Evolutionary conservation across 164 flowering plant species (phyloP).

Genomic region (Vitis amurensis): DNA sequence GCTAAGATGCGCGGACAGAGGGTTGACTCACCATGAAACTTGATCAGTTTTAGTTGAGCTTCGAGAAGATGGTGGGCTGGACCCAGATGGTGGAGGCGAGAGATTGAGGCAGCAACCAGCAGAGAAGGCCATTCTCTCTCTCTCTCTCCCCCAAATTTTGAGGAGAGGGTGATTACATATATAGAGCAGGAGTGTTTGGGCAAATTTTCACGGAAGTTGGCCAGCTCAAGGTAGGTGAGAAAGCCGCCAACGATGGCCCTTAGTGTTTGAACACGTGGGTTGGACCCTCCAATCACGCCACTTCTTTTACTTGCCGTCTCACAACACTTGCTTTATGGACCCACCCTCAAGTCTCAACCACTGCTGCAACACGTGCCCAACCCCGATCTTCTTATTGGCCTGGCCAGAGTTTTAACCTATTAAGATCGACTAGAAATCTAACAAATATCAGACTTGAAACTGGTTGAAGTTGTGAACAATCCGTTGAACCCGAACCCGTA

Average conservation of each 20-base stretch:
- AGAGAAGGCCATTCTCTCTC: conserved; percentile 14
- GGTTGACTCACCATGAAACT: conserved; percentile 12
- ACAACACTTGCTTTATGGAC: neutral
- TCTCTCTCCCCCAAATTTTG: neutral
- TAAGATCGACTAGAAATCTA: too few relatives aligned
- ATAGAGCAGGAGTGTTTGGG: neutral
- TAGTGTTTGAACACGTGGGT: conserved; percentile 5
- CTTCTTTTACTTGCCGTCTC: conserved; percentile 15
- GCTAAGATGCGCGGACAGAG: neutral
- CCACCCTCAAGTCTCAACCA: too few relatives aligned
- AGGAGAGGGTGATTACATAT: neutral
- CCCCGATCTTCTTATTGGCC: too few relatives aligned
- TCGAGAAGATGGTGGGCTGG: neutral
- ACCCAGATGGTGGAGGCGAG: conserved; percentile 3
- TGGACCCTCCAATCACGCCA: conserved; percentile 4
- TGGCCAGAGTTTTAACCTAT: too few relatives aligned
- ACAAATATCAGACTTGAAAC: too few relatives aligned
- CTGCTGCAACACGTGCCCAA: too few relatives aligned
- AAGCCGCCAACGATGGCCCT: neutral
- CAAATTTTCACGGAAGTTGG: neutral
- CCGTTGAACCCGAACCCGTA: too few relatives aligned
- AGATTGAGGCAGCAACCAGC: conserved; percentile 25
- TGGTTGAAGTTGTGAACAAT: too few relatives aligned
- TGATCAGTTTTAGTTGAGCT: neutral
- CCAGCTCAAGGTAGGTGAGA: neutral